A percentile compares a stretch with the other conserved stretches of the same genome.
Evolutionary conservation across 176 grass and related monocot genomes (phyloP).

Genomic region (Eremochloa ophiuroides): DNA sequence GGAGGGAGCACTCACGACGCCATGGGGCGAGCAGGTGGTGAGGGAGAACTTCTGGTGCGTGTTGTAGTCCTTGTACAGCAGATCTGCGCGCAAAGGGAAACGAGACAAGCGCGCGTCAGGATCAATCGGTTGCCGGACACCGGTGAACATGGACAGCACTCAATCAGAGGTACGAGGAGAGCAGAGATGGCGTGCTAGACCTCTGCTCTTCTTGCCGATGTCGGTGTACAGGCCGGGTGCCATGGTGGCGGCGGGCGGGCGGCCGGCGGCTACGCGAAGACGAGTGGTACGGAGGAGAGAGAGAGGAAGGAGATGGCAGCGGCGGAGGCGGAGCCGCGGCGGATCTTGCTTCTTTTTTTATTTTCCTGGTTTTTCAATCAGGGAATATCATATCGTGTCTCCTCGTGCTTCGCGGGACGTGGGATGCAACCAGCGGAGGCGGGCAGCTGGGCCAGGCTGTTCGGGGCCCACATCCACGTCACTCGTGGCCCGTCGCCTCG

Average conservation of each 20-base stretch:
- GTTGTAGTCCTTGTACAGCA: conserved; percentile 80
- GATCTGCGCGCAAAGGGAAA: conserved; percentile 41
- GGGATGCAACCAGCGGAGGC: background rate
- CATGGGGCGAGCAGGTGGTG: conserved; percentile 56
- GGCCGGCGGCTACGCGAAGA: background rate
- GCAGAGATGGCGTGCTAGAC: background rate
- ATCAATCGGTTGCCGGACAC: background rate
- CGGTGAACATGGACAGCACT: background rate
- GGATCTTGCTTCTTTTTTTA: conserved; percentile 14
- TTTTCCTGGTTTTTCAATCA: background rate
- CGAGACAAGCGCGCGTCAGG: background rate
- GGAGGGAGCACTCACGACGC: conserved; percentile 58
- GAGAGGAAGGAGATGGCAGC: background rate
- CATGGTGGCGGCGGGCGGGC: conserved; percentile 20
- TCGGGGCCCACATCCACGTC: background rate
- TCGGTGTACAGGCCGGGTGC: conserved; percentile 74
- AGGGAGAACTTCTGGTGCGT: conserved; percentile 79
- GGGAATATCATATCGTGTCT: background rate
- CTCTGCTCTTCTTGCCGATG: conserved; percentile 81
- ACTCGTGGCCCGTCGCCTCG: background rate
- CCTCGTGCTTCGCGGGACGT: conserved; percentile 15
- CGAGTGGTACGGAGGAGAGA: background rate
- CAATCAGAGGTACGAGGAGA: background rate
- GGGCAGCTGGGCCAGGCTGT: background rate
- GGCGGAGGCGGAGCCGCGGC: conserved; percentile 20